phyloP scores from a whole-genome alignment of 306 rosid genomes.

The Prunus mume region DNA sequence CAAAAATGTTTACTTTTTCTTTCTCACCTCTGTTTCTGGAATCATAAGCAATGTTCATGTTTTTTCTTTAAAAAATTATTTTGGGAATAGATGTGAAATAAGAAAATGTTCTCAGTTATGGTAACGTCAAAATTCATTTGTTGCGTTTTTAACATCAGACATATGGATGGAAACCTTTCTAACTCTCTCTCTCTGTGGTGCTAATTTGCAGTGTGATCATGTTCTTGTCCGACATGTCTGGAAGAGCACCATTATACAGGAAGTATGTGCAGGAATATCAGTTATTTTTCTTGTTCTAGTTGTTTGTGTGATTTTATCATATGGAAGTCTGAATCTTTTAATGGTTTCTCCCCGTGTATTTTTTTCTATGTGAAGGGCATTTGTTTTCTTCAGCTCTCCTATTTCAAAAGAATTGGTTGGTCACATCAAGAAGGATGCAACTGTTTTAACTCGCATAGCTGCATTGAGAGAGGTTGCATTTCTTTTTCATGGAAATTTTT shows the following conservation, averaged over 20 bases:
- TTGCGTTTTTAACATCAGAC: background rate
- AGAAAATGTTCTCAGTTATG: background rate
- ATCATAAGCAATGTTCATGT: background rate
- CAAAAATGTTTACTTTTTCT: background rate
- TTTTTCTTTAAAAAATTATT: no score
- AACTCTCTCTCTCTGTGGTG: slow-evolving; percentile 32
- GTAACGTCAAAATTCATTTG: background rate
- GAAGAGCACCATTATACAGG: slow-evolving; percentile 83
- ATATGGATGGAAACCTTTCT: background rate
- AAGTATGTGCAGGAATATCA: slow-evolving; percentile 50
- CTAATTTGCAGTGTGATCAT: slow-evolving; percentile 68
- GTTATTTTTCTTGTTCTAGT: slow-evolving; percentile 19
- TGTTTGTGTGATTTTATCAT: background rate
- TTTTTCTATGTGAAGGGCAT: slow-evolving; percentile 63
- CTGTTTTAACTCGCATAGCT: slow-evolving; percentile 70
- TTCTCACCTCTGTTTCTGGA: background rate
- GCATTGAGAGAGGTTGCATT: slow-evolving; percentile 77
- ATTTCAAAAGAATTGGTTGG: slow-evolving; percentile 64
- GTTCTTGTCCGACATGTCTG: slow-evolving; percentile 95
- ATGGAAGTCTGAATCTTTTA: slow-evolving; percentile 13
- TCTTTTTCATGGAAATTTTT: slow-evolving; percentile 23
- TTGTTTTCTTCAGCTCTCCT: slow-evolving; percentile 94
- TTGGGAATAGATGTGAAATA: background rate
- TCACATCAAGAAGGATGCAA: slow-evolving; percentile 71
- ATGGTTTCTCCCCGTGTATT: slow-evolving; percentile 22